phyloP scores from a whole-genome alignment of 305 asterid species.

The Ilex paraguariensis region DNA sequence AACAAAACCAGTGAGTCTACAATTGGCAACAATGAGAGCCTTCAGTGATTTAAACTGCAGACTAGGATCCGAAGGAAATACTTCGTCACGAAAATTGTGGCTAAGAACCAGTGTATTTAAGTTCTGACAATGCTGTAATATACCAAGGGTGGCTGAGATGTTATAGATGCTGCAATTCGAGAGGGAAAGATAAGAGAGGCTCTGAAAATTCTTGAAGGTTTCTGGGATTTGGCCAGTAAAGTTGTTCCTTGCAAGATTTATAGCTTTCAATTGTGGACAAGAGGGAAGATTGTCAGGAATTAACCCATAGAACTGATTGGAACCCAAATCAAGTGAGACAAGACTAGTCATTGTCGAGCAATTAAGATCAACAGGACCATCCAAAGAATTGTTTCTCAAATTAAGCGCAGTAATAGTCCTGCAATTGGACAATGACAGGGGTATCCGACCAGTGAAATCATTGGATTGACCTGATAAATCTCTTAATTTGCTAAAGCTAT shows the following conservation, averaged over 20 bases:
- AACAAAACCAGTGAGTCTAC: constrained; percentile 58
- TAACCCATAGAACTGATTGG: constrained; percentile 46
- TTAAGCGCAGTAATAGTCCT: constrained; percentile 35
- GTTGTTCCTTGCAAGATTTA: constrained; percentile 47
- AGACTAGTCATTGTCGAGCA: constrained; percentile 69
- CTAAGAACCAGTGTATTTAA: constrained; percentile 61
- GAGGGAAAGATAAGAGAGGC: constrained; percentile 50
- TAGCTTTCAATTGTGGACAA: constrained; percentile 18
- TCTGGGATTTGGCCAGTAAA: constrained; percentile 62
- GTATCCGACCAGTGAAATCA: constrained; percentile 44
- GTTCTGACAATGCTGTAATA: constrained; percentile 56
- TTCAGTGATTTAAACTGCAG: constrained; percentile 42
- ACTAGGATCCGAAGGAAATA: constrained; percentile 40
- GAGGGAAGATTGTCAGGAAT: constrained; percentile 48
- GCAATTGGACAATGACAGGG: constrained; percentile 57
- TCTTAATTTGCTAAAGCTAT: constrained; percentile 31
- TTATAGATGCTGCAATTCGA: constrained; percentile 55
- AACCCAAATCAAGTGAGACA: constrained; percentile 58
- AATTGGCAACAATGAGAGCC: constrained; percentile 57
- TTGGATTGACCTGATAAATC: constrained; percentile 70
- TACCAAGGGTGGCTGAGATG: constrained; percentile 40
- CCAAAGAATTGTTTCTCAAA: constrained; percentile 11
- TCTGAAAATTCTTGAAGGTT: constrained; percentile 51
- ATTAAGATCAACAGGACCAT: constrained; percentile 50
- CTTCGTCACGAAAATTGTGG: constrained; percentile 45